Percentiles rank a stretch among this genome's conserved stretches.
Conservation (phyloP, 345 rosid genomes). For the Arabidopsis suecica region DNA sequence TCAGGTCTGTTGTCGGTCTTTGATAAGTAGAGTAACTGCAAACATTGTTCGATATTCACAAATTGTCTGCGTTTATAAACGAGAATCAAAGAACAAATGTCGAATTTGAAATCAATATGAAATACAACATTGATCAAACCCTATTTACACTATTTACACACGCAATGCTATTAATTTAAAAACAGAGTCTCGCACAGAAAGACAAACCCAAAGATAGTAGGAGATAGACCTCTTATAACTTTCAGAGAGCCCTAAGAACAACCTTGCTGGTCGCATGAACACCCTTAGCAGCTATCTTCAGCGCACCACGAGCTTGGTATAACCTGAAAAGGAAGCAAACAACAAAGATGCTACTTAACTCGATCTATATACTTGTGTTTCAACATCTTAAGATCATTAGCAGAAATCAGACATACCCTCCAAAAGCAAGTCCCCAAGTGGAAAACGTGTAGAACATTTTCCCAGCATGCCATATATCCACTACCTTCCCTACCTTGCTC, state of each 20-base stretch:
- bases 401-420: conserved; percentile 62
- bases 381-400: neutral
- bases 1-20: neutral
- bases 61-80: neutral
- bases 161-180: neutral
- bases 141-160: conserved; percentile 47
- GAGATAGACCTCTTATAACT: conserved; percentile 21
- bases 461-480: conserved; percentile 90
- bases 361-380: neutral
- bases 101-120: neutral
- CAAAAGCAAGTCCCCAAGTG: conserved; percentile 88
- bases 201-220: conserved; percentile 26
- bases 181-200: neutral
- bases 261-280: conserved; percentile 68
- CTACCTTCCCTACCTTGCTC: conserved; percentile 71
- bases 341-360: neutral
- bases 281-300: conserved; percentile 80
- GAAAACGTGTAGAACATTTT: conserved; percentile 75
- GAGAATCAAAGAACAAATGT: conserved; percentile 1
- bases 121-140: conserved; percentile 29
- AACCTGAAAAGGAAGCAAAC: conserved; percentile 57
- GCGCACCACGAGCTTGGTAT: conserved; percentile 61
- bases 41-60: conserved; percentile 3
- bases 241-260: conserved; percentile 68
- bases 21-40: neutral